Base-by-base conservation (phyloP, 2,329 filamentous ascomycete genomes). In the Fusarium bulbicola region DNA sequence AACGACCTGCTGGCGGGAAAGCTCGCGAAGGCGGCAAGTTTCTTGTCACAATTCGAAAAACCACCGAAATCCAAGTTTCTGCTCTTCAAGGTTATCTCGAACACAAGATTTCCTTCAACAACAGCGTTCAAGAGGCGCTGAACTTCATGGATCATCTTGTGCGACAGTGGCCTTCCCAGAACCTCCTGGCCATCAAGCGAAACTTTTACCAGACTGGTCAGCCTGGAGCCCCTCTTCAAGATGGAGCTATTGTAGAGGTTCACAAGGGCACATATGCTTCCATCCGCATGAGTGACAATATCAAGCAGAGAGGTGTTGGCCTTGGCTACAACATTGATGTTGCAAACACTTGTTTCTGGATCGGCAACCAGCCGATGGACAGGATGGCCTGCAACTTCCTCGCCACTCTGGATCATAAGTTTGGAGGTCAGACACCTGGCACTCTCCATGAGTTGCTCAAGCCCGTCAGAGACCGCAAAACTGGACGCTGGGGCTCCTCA, bases 141-240 rank as follows among this genome's bases (percentile, higher is more conserved):
- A 97, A 93, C 79, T 98, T 98, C 78, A 85, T 98, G 9, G 96
- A 99, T 72, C 96, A 99, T 79, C 85, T 95, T 13, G 86, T 99
- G 62, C 93, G 96, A 9, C 91, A 97, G 80, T 87, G 84, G n/a
- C 94, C 96, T 0, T 92, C 91, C 0, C 84, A 90, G 76, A 83
- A 86, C 5, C 90, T 94, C 76, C 85, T 92, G 0, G 82, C 90
- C 0, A 92, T 98, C 81, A 95, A 94, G 81, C 90, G 95, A 18
- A 94, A 92, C 13, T 97, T 97, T 79, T 98, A 97, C 82, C 84
- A 90, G 43, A 82, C 84, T 3, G 75, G 84, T 2, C 87, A 87
- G 5, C 79, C 86, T 28, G 82, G 84, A 1, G 82, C 80, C 12
- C 82, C 86, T 7, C 87, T 97, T n/a, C 88, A 91, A 39, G 84